Conservation (phyloP, 495 filamentous ascomycete species). For the Penicillium cinerascens region DNA sequence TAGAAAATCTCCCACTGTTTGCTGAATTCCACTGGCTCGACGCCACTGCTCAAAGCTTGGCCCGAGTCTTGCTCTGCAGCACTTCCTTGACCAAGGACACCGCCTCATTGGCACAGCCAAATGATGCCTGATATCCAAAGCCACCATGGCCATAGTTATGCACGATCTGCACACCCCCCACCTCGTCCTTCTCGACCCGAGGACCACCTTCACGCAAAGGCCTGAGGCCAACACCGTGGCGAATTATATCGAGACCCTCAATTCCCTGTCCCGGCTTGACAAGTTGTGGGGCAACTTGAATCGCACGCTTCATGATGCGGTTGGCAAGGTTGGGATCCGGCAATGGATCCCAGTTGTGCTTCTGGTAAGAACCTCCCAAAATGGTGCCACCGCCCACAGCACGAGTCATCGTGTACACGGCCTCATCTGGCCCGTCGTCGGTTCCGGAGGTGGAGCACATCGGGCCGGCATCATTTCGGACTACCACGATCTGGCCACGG, state of each 20-base stretch:
- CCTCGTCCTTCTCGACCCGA: slow-evolving; percentile 77
- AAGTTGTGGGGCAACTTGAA: slow-evolving; percentile 69
- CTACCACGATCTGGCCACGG: slow-evolving; percentile 84
- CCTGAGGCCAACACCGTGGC: slow-evolving; percentile 85
- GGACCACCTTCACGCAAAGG: slow-evolving; percentile 72
- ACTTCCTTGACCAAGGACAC: slow-evolving; percentile 68
- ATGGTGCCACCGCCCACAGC: slow-evolving; percentile 75
- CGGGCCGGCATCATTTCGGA: slow-evolving; percentile 72
- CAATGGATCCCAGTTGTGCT: slow-evolving; percentile 75
- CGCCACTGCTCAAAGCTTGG: slow-evolving; percentile 32
- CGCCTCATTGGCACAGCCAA: slow-evolving; percentile 71
- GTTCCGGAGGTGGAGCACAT: slow-evolving; percentile 71
- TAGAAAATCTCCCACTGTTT: neutral
- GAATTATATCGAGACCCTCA: slow-evolving; percentile 77
- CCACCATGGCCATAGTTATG: slow-evolving; percentile 97
- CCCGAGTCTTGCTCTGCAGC: slow-evolving; percentile 31
- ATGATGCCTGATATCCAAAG: slow-evolving; percentile 86
- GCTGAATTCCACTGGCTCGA: neutral
- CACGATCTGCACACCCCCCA: slow-evolving; percentile 70
- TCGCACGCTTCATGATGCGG: slow-evolving; percentile 83
- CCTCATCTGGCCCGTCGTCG: slow-evolving; percentile 77
- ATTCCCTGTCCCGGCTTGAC: slow-evolving; percentile 68
- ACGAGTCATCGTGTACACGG: slow-evolving; percentile 88
- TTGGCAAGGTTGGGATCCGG: slow-evolving; percentile 76
- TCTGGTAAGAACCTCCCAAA: slow-evolving; percentile 84